Conservation (phyloP, 139 green algal genomes). For the Axilococcus clingmanii region DNA sequence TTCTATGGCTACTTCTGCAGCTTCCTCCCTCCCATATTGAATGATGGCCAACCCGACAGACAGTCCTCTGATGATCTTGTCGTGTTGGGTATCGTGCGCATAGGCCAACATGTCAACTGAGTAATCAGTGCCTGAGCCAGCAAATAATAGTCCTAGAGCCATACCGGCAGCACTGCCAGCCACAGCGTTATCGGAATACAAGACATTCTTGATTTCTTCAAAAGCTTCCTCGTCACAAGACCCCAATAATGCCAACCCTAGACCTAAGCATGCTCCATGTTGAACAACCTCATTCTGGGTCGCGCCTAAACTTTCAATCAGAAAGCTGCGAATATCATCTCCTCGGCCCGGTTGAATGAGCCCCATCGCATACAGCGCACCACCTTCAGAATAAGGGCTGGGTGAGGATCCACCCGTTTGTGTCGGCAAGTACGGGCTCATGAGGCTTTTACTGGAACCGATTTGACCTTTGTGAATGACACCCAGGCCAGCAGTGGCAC, state of each 20-base stretch:
- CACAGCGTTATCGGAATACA: conserved; percentile 72
- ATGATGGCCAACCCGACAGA: conserved; percentile 82
- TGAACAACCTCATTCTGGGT: conserved; percentile 79
- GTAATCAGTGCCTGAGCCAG: conserved; percentile 62
- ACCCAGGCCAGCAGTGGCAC: conserved; percentile 90
- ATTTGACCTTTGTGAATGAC: conserved; percentile 95
- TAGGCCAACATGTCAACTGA: conserved; percentile 88
- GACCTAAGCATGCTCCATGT: conserved; percentile 92
- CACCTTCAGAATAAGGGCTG: conserved; percentile 69
- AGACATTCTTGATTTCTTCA: conserved; percentile 91
- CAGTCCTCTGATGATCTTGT: conserved; percentile 64
- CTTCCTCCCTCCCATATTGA: conserved; percentile 88
- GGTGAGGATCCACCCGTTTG: conserved; percentile 38
- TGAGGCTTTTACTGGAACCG: conserved; percentile 55
- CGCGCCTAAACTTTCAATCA: conserved; percentile 73
- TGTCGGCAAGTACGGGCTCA: conserved; percentile 90
- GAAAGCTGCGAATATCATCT: conserved; percentile 60
- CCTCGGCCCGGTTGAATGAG: conserved; percentile 94
- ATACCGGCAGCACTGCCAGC: conserved; percentile 77
- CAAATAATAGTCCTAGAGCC: conserved; percentile 83
- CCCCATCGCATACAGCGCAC: conserved; percentile 93
- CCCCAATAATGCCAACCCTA: conserved; percentile 86
- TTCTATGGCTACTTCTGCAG: conserved; percentile 85
- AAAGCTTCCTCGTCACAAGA: conserved; percentile 73
- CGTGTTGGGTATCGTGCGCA: conserved; percentile 83